A percentile compares a stretch with the other conserved stretches of the same genome.
These are phyloP conservation scores for Pseudogymnoascus sp. DNA, from an alignment of 2,329 filamentous ascomycete genomes.

Conservation along the genomic window DNA sequence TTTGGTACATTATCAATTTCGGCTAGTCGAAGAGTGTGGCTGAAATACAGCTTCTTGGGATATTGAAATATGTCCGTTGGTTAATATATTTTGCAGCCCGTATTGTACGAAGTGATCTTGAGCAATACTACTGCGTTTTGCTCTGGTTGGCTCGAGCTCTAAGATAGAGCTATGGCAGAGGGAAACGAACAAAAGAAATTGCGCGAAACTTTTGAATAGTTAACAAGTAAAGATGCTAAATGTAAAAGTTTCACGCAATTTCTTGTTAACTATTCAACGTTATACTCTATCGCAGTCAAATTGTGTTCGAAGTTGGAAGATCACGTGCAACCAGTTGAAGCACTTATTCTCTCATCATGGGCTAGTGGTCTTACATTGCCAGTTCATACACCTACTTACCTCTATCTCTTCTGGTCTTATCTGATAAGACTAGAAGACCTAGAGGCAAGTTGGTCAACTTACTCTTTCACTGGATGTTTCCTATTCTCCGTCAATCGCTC, in stretches of 20 bases:
- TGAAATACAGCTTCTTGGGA: not conserved
- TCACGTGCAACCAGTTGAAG: not conserved
- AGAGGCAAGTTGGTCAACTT: not conserved
- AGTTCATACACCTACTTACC: not conserved
- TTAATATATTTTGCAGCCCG: not conserved
- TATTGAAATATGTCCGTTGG: not conserved
- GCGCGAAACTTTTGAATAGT: no score
- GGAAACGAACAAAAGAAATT: no score
- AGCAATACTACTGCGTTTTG: no score
- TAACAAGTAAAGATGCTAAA: no score
- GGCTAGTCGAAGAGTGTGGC: not conserved
- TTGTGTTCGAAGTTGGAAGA: not conserved
- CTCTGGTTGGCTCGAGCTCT: no score
- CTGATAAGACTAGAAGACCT: not conserved
- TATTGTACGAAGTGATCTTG: not conserved
- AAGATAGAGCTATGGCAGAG: no score
- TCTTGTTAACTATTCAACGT: not conserved
- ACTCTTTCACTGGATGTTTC: not conserved
- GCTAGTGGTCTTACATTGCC: not conserved
- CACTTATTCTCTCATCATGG: not conserved
- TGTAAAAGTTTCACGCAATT: no score
- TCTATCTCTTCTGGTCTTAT: not conserved
- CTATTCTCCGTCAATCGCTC: not conserved
- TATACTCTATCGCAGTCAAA: not conserved
- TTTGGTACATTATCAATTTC: not conserved